Base-by-base conservation (phyloP, 345 rosid species). In the Dipteronia dyeriana region DNA sequence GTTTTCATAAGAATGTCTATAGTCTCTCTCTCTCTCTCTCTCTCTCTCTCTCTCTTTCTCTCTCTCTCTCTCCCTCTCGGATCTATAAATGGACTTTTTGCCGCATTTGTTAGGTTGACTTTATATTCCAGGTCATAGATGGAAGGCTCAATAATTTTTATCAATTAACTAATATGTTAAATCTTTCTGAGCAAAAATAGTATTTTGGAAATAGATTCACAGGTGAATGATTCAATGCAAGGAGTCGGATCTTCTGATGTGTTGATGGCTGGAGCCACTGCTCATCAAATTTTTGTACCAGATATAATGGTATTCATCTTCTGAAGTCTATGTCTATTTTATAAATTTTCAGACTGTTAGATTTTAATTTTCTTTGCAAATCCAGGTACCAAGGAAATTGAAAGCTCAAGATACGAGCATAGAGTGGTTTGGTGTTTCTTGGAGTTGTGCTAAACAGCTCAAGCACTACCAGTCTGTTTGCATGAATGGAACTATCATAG, bases 361-460 rank as follows among this genome's bases (percentile, higher is more conserved):
- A 56, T 59, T 66, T 76, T 13, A 22, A 39, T 43, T 67, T 72
- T 34, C 59, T 62, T 73, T 47, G n/a, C 47, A 54, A 45, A 69
- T 70, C n/a, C 83, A 85, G 86, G 81, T 70, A 65, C 70, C 43
- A 7, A 82, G 87, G 80, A 87, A 76, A 69, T 68, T 83, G 75
- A 81, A 75, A 79, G 82, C 57, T 71, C 77, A 78, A 51, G 64
- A 68, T 66, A 75, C 73, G 29, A 78, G 79, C 71, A 84, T 86
- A 62, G 79, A 41, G 47, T 88, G 91, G 91, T 83, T 83, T 19
- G 87, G 89, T 72, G 77, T 22, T 78, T 79, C 88, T 29, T 84
- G 85, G 86, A 71, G 66, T 11, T 86, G 91, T 75, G 61, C 84
- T 61, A 88, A 88, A 75, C 88, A 84, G 74, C 84, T 86, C 67